phyloP scores from a whole-genome alignment of 352 stramenopile genomes.

The Elongisporangium anandrum region DNA sequence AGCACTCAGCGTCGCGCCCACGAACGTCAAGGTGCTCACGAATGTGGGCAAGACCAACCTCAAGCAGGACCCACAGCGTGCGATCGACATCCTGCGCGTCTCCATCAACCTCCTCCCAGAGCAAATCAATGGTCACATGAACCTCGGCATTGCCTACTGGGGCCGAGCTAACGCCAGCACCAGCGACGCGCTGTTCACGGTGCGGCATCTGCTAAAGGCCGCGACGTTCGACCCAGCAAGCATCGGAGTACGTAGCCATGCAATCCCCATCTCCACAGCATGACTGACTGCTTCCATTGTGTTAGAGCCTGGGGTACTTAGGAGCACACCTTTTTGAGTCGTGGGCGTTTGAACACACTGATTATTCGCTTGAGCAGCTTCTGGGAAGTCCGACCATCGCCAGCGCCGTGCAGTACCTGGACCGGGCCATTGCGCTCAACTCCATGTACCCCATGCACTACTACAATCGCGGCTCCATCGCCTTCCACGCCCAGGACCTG shows the following conservation, averaged over 20 bases:
- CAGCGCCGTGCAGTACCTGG: conserved; percentile 19
- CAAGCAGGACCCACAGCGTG: conserved; percentile 25
- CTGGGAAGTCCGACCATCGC: conserved; percentile 25
- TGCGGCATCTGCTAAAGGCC: conserved; percentile 53
- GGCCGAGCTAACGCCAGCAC: conserved; percentile 2
- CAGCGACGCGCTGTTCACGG: conserved; percentile 22
- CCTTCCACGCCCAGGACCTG: conserved; percentile 29
- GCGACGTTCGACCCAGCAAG: conserved; percentile 13
- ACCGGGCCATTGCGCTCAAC: conserved; percentile 20
- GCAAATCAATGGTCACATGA: conserved; percentile 52
- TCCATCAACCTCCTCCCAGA: conserved; percentile 31
- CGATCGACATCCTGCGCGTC: conserved; percentile 32
- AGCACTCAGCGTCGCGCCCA: conserved; percentile 45
- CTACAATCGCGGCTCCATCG: conserved; percentile 28
- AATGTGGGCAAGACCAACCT: conserved; percentile 70
- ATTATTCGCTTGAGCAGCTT: conserved; percentile 10
- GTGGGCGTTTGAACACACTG: conserved; percentile 18
- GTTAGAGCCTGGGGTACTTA: conserved; percentile 29
- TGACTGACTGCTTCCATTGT: background rate
- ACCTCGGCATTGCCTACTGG: conserved; percentile 45
- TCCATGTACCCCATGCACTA: conserved; percentile 36
- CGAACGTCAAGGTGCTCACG: conserved; percentile 74
- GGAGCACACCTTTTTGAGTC: conserved; percentile 27
- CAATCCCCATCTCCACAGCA: conserved; percentile 1
- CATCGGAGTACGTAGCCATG: conserved; percentile 13